Evolutionary conservation across 371 early-diverging fungal genomes (phyloP).

Genomic region (Batkoa obscura): DNA sequence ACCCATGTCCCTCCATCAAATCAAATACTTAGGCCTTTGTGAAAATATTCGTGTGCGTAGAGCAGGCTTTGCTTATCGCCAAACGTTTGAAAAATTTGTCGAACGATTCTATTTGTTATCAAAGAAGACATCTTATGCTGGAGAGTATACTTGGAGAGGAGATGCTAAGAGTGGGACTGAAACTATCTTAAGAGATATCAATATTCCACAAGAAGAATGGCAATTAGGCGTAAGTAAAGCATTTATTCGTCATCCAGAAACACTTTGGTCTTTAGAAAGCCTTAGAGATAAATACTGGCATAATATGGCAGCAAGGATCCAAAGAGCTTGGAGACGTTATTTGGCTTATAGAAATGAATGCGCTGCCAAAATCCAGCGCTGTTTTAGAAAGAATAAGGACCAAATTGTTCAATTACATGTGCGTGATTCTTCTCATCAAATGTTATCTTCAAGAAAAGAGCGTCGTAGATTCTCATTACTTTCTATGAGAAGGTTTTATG

Average conservation of each 20-base stretch:
- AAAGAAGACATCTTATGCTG: conserved; percentile 65
- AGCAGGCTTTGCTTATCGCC: conserved; percentile 89
- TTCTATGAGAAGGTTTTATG: conserved; percentile 65
- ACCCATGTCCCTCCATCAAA: conserved; percentile 85
- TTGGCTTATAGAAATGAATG: conserved; percentile 48
- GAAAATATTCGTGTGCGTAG: conserved; percentile 96
- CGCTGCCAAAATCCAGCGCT: conserved; percentile 57
- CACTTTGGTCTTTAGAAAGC: conserved; percentile 82
- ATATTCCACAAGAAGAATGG: conserved; percentile 80
- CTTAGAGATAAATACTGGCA: conserved; percentile 92
- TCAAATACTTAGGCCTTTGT: conserved; percentile 85
- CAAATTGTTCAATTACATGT: conserved; percentile 74
- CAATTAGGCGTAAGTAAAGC: conserved; percentile 85
- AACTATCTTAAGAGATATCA: conserved; percentile 66
- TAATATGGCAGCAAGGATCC: conserved; percentile 85
- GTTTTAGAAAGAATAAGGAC: conserved; percentile 76
- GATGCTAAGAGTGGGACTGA: conserved; percentile 44
- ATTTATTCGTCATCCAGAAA: conserved; percentile 91
- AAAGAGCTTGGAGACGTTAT: conserved; percentile 74
- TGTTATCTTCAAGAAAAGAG: conserved; percentile 79
- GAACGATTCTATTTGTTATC: conserved; percentile 63
- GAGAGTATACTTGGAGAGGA: conserved; percentile 72
- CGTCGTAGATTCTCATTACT: conserved; percentile 72
- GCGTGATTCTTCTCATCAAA: conserved; percentile 80
- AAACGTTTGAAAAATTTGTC: conserved; percentile 78